These are phyloP conservation scores for Catenaria anguillulae DNA, from an alignment of 371 early-diverging fungal species.

Conservation along the genomic window DNA sequence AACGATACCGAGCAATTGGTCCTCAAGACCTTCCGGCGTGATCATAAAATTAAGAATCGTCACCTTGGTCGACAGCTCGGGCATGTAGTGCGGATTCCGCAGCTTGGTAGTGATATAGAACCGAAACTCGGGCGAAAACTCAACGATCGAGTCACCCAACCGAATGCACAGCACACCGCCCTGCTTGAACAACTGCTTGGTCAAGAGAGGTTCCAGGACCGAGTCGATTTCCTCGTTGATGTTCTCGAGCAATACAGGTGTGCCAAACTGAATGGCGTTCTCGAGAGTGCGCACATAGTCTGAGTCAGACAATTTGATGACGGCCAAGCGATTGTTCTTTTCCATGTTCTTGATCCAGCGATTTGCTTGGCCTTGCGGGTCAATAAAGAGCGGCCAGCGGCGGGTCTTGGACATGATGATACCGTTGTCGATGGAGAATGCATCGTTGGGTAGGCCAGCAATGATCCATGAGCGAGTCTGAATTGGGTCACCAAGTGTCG, in stretches of 20 bases:
- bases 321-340: conserved; percentile 30
- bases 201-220: conserved; percentile 35
- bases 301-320: conserved; percentile 39
- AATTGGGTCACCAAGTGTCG: conserved; percentile 28
- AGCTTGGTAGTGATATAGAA: conserved; percentile 43
- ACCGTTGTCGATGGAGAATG: conserved; percentile 36
- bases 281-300: conserved; percentile 40
- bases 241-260: conserved; percentile 38
- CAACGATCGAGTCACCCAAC: conserved; percentile 36
- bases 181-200: conserved; percentile 34
- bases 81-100: conserved; percentile 41
- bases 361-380: conserved; percentile 46
- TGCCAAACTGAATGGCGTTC: conserved; percentile 42
- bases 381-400: conserved; percentile 42
- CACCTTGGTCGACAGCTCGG: conserved; percentile 38
- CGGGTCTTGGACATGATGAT: conserved; percentile 36
- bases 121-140: conserved; percentile 37
- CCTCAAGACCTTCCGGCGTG: conserved; percentile 38
- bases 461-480: conserved; percentile 23
- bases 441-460: conserved; percentile 34
- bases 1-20: conserved; percentile 39
- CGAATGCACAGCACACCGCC: conserved; percentile 39
- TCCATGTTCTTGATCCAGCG: conserved; percentile 46
- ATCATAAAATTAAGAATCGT: conserved; percentile 43
- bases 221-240: conserved; percentile 37